These are phyloP conservation scores for Fusarium dlaminii DNA, from an alignment of 2,329 filamentous ascomycete species.

Conservation along the genomic window DNA sequence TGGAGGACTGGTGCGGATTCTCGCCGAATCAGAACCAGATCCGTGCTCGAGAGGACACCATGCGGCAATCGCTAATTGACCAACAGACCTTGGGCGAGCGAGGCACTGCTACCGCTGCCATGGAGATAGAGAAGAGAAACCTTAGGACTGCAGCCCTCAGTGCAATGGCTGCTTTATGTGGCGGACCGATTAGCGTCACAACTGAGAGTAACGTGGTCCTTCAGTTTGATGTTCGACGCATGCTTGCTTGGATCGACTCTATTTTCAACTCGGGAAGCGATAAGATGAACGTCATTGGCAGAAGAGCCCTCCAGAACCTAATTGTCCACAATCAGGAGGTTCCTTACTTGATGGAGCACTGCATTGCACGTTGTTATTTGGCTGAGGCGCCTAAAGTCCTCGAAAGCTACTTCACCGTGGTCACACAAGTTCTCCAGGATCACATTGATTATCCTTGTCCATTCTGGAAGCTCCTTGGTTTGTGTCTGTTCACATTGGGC, in stretches of 20 bases:
- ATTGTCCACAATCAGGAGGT: conserved; percentile 91
- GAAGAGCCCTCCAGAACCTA: conserved; percentile 86
- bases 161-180: conserved; percentile 94
- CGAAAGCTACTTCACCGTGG: conserved; percentile 94
- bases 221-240: conserved; percentile 90
- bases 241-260: conserved; percentile 94
- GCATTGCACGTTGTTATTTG: conserved; percentile 90
- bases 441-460: conserved; percentile 83
- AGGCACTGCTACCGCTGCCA: conserved; percentile 83
- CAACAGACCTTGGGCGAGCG: conserved; percentile 80
- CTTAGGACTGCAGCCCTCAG: conserved; percentile 89
- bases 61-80: conserved; percentile 85
- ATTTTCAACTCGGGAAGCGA: conserved; percentile 95
- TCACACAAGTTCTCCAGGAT: conserved; percentile 86
- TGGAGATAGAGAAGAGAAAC: conserved; percentile 97
- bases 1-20: conserved; percentile 99
- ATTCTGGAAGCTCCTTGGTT: conserved; percentile 90
- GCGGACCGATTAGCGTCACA: conserved; percentile 83
- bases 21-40: conserved; percentile 90
- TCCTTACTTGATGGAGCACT: conserved; percentile 85
- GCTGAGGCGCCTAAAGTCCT: conserved; percentile 83
- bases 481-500: conserved; percentile 91
- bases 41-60: conserved; percentile 82
- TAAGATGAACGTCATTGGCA: conserved; percentile 88
- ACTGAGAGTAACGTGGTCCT: conserved; percentile 89